Evolutionary conservation across 2,329 filamentous ascomycete genomes (phyloP).

Genomic region (Hymenoscyphus scutula): DNA sequence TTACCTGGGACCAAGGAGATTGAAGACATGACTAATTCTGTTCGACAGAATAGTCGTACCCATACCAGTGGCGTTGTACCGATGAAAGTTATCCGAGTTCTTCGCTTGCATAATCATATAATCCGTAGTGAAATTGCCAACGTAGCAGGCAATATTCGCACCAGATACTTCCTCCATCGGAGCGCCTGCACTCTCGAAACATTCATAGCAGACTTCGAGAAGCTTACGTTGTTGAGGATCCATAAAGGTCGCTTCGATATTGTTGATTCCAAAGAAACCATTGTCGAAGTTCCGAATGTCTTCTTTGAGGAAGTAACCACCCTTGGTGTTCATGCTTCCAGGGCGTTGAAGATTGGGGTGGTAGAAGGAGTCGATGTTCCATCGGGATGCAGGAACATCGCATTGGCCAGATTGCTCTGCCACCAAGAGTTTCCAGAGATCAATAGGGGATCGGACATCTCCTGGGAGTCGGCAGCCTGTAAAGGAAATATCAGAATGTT

Average conservation of each 20-base stretch:
- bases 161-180: conserved; percentile 27
- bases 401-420: conserved; percentile 22
- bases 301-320: conserved; percentile 19
- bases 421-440: conserved; percentile 23
- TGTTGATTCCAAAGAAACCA: conserved; percentile 25
- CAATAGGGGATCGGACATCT: conserved; percentile 14
- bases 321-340: conserved; percentile 18
- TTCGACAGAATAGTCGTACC: conserved; percentile 26
- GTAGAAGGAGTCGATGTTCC: conserved; percentile 21
- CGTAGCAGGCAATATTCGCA: conserved; percentile 24
- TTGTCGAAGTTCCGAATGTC: conserved; percentile 23
- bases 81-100: conserved; percentile 26
- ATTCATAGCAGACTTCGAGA: conserved; percentile 33
- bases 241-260: conserved; percentile 22
- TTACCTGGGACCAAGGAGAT: conserved; percentile 23
- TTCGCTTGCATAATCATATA: conserved; percentile 16
- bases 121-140: conserved; percentile 25
- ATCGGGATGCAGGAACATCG: conserved; percentile 27
- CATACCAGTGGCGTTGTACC: conserved; percentile 30
- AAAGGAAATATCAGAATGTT: not conserved
- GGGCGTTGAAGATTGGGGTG: conserved; percentile 16
- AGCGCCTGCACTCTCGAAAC: conserved; percentile 29
- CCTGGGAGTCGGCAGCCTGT: conserved; percentile 21
- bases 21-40: conserved; percentile 36
- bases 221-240: conserved; percentile 34